Base-by-base conservation (phyloP, 495 filamentous ascomycete species). In the Penicillium verhagenii region DNA sequence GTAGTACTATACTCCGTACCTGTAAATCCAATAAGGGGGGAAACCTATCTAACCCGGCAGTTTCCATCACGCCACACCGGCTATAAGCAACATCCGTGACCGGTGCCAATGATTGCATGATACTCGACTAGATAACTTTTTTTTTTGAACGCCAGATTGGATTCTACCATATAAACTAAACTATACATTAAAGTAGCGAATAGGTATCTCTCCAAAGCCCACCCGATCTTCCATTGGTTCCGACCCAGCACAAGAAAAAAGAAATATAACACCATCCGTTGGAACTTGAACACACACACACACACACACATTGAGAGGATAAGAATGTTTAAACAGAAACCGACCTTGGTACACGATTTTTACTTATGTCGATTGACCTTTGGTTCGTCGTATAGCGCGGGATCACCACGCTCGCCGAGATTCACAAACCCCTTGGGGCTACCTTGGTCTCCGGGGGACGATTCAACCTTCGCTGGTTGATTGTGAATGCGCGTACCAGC, bases 321-420 rank as follows among this genome's bases (percentile, higher is more conserved):
- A 6, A 48, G 7, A 31, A 39, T 7, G 9, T n/a, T 26, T 10
- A 23, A 23, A 14, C 7, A 53, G 10, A 57, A 21, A 52, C 33
- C 29, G n/a, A n/a, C 23, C 11, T 33, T 9, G 18, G 3, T 5
- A 23, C 7, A 24, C 42, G 7, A 37, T 6, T 53, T 26, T 48
- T 43, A 65, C 47, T 58, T 58, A 57, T 76, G 76, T 5, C 68
- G 63, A 58, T 80, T 87, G 6, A 62, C 73, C 10, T 67, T 69
- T 39, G 88, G 84, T 31, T 91, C 76, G 7, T 79, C 85, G 63
- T 85, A 96, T 16, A 97, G 71, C 23, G 79, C 69, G 58, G 90
- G 82, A 68, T 97, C 92, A 2, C 90, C 92, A 63, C 87, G 89
- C 3, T 89, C 88, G 29, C 92, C 92, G 68, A 94, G 73, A 45